phyloP scores from a whole-genome alignment of 2,329 filamentous ascomycete species.

The Cytospora mali region DNA sequence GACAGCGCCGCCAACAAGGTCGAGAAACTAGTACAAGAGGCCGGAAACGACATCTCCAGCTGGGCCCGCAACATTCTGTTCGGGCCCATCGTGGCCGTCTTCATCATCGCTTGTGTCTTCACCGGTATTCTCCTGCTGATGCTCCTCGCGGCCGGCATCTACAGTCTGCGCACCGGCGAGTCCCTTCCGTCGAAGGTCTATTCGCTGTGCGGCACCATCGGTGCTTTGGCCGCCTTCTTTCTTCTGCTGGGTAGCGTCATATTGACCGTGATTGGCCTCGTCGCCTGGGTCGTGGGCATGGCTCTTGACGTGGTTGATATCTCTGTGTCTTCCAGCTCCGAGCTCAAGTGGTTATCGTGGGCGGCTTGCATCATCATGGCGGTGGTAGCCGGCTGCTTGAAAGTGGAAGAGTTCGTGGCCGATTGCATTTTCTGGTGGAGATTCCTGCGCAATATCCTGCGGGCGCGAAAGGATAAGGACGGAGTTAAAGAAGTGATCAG shows the following conservation, averaged over 20 bases:
- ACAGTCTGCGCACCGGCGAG: slow-evolving; percentile 7
- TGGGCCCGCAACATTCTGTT: slow-evolving; percentile 26
- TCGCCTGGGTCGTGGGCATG: slow-evolving; percentile 21
- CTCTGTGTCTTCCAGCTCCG: slow-evolving; percentile 20
- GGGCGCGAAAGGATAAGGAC: neutral
- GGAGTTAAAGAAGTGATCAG: neutral
- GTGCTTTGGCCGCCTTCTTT: slow-evolving; percentile 23
- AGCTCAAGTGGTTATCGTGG: slow-evolving; percentile 29
- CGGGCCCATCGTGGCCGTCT: slow-evolving; percentile 27
- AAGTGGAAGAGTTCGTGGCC: slow-evolving; percentile 21
- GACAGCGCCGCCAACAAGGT: slow-evolving; percentile 25
- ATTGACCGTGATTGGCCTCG: slow-evolving; percentile 19
- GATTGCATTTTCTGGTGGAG: slow-evolving; percentile 20
- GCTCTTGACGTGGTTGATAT: slow-evolving; percentile 22
- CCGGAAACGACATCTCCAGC: slow-evolving; percentile 17
- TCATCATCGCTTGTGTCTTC: slow-evolving; percentile 18
- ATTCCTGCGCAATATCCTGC: slow-evolving; percentile 8
- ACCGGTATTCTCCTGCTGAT: slow-evolving; percentile 20
- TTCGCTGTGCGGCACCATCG: slow-evolving; percentile 20
- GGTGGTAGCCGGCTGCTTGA: slow-evolving; percentile 14
- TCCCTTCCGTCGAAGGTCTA: slow-evolving; percentile 15
- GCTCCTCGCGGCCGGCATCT: slow-evolving; percentile 13
- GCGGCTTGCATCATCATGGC: slow-evolving; percentile 23
- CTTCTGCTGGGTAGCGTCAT: slow-evolving; percentile 26
- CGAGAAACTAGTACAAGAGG: slow-evolving; percentile 21